These are phyloP conservation scores for Elaeis oleifera DNA, from an alignment of 202 grass and related monocot genomes.

Conservation along the genomic window DNA sequence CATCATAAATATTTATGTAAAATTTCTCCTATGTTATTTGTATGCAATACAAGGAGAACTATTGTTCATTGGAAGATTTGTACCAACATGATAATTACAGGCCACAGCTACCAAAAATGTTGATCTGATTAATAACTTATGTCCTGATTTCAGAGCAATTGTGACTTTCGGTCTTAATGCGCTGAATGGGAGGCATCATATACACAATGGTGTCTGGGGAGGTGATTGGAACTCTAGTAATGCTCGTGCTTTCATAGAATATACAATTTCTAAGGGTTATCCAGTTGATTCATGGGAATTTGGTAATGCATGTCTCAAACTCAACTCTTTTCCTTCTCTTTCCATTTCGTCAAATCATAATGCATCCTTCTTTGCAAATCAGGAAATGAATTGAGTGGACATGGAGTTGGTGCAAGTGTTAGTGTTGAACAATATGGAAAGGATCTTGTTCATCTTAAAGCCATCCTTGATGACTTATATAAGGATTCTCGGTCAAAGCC, in stretches of 20 bases:
- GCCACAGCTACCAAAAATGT: too few species aligned
- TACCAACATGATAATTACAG: too few species aligned
- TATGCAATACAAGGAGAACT: too few species aligned
- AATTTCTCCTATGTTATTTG: background rate
- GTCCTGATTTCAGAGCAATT: conserved; percentile 57
- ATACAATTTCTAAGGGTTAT: conserved; percentile 63
- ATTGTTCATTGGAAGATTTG: too few species aligned
- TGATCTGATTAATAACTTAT: background rate
- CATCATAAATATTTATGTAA: conserved; percentile 6
- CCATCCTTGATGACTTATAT: conserved; percentile 53
- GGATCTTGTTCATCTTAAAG: conserved; percentile 70
- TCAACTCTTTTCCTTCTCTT: background rate
- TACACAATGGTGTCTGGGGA: conserved; percentile 40
- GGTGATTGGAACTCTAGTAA: conserved; percentile 91
- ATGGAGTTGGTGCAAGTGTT: conserved; percentile 72
- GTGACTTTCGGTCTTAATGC: conserved; percentile 95
- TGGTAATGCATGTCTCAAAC: conserved; percentile 34
- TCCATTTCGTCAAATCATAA: conserved; percentile 2
- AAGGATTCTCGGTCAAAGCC: conserved; percentile 42
- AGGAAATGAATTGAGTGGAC: conserved; percentile 97
- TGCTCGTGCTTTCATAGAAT: conserved; percentile 70
- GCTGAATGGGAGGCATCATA: conserved; percentile 51
- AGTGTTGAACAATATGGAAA: conserved; percentile 69
- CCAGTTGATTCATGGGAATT: conserved; percentile 99
- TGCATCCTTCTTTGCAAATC: conserved; percentile 20